phyloP scores from a whole-genome alignment of 2,329 filamentous ascomycete genomes.

The Chrysoporthe puriensis region DNA sequence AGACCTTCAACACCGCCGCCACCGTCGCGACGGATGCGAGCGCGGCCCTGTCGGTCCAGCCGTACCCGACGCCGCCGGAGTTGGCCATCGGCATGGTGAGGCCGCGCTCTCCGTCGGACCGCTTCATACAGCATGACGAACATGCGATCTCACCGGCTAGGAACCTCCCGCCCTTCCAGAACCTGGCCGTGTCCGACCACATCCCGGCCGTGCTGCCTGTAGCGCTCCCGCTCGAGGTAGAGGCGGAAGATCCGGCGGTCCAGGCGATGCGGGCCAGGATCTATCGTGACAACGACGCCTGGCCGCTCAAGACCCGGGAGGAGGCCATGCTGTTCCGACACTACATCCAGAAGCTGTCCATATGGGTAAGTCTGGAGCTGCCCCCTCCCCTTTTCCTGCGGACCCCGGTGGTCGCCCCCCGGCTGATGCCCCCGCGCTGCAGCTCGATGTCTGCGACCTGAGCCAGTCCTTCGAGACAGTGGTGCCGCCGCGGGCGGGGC shows the following conservation, averaged over 20 bases:
- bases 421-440: not conserved
- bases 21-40: slow-evolving; percentile 18
- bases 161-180: slow-evolving; percentile 19
- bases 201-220: slow-evolving; percentile 18
- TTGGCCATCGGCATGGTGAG: not conserved
- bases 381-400: too few species aligned
- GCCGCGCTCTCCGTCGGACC: slow-evolving; percentile 35
- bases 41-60: slow-evolving; percentile 7
- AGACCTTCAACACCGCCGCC: slow-evolving; percentile 18
- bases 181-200: slow-evolving; percentile 17
- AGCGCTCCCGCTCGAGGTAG: slow-evolving; percentile 17
- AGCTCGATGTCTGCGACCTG: slow-evolving; percentile 50
- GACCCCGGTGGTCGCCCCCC: not conserved
- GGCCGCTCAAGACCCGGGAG: slow-evolving; percentile 35
- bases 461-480: slow-evolving; percentile 54
- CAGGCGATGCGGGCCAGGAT: slow-evolving; percentile 28
- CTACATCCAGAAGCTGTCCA: slow-evolving; percentile 40
- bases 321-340: slow-evolving; percentile 40
- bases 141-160: slow-evolving; percentile 18
- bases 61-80: slow-evolving; percentile 20
- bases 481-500: slow-evolving; percentile 56
- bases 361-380: slow-evolving; percentile 37
- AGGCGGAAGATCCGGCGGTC: slow-evolving; percentile 23
- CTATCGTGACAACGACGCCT: slow-evolving; percentile 34
- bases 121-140: slow-evolving; percentile 37